phyloP scores from a whole-genome alignment of 345 rosid species.

The Bruguiera sexangula region DNA sequence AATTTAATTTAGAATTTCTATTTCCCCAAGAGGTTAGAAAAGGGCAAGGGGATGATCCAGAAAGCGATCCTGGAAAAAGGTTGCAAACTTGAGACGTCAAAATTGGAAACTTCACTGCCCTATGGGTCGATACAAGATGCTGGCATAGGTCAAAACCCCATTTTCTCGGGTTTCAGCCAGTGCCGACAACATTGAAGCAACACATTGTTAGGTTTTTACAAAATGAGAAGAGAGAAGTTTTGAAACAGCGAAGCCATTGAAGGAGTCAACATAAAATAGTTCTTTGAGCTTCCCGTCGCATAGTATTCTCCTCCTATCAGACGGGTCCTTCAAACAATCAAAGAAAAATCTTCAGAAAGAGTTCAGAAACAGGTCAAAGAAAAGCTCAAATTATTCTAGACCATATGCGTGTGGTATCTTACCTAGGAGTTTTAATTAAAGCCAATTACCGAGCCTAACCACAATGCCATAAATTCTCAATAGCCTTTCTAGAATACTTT shows the following conservation, averaged over 20 bases:
- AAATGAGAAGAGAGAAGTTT: conserved; percentile 26
- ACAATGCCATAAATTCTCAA: not conserved
- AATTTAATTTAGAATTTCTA: too few species aligned
- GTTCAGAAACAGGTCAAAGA: not conserved
- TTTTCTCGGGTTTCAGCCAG: not conserved
- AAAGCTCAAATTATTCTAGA: not conserved
- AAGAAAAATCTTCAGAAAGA: not conserved
- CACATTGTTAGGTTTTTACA: conserved; percentile 14
- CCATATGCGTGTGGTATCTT: not conserved
- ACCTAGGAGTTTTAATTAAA: not conserved
- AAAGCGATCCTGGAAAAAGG: not conserved
- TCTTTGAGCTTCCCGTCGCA: conserved; percentile 27
- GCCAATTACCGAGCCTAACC: not conserved
- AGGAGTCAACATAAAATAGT: conserved; percentile 22
- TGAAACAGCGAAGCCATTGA: conserved; percentile 20
- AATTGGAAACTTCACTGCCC: not conserved
- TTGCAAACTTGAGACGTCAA: too few species aligned
- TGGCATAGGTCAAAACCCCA: not conserved
- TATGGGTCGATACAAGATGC: not conserved
- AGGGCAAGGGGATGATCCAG: not conserved
- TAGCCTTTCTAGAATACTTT: too few species aligned
- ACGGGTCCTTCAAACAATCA: conserved; percentile 25
- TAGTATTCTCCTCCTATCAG: conserved; percentile 24
- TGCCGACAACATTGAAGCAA: not conserved
- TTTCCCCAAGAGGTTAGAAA: not conserved